Percentiles rank a stretch among this genome's conserved stretches.
phyloP scores from a whole-genome alignment of 2,329 filamentous ascomycete species.

The Albophoma yamanashiensis region DNA sequence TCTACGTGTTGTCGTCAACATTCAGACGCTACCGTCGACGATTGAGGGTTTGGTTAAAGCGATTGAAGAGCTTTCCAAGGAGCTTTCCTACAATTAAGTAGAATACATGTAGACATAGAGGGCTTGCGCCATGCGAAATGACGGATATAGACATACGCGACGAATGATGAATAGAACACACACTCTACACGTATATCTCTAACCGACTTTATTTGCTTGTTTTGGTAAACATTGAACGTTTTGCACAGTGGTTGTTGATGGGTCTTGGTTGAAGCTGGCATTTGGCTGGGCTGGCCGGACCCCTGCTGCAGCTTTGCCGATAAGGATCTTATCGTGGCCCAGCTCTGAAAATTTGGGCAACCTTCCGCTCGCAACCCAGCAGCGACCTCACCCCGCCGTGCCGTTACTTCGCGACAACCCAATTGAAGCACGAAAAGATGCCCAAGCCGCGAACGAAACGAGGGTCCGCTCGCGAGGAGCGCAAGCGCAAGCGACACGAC shows the following conservation, averaged over 20 bases:
- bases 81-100: conserved; percentile 2
- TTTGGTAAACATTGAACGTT: too few relatives aligned
- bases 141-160: background rate
- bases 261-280: too few relatives aligned
- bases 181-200: too few relatives aligned
- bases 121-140: background rate
- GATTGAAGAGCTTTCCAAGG: conserved; percentile 34
- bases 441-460: conserved; percentile 33
- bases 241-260: too few relatives aligned
- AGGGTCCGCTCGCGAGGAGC: conserved; percentile 26
- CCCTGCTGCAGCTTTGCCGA: background rate
- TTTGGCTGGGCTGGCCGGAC: background rate
- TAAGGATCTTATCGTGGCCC: conserved; percentile 6
- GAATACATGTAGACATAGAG: background rate
- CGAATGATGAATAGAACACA: background rate
- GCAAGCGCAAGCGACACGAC: conserved; percentile 27
- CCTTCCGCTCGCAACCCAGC: background rate
- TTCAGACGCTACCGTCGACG: conserved; percentile 40
- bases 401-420: background rate
- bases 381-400: background rate
- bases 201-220: too few relatives aligned
- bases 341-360: conserved; percentile 1
- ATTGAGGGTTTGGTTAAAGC: conserved; percentile 43
- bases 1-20: conserved; percentile 49
- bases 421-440: conserved; percentile 18